Base-by-base conservation (phyloP, 1,284 basidiomycete species). In the Ceratobasidium sp. region DNA sequence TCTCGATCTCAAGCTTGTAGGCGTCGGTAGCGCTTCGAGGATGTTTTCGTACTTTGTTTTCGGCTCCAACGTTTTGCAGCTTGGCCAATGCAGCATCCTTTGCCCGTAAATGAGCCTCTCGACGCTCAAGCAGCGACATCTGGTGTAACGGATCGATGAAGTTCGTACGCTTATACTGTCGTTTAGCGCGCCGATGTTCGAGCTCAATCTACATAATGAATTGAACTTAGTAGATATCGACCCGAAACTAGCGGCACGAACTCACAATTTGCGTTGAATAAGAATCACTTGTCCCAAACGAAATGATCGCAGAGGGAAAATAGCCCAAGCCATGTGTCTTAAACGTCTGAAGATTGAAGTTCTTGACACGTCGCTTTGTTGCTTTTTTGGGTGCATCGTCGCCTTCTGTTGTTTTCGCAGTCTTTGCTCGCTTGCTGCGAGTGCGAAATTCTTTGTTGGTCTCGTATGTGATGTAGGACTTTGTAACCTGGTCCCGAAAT, bases 271-370 rank as follows among this genome's bases (percentile, higher is more conserved):
- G 83, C 0, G 83, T 85, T 0, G 81, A 81, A 46, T 83, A 85
- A 17, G 80, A 83, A 59, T 87, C 86, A 0, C 83, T 85, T 0
- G 85, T 85, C 0, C 85, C 84, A 64, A 81, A 83, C 1, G 46
- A 75, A 12, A 78, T 64, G 9, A 87, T 86, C 0, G 82, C 77
- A 1, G n/a, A 46, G 0, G 82, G 71, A 77, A 85, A 86, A 67
- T 87, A 82, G 0, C 83, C 82, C 0, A 87, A 78, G 0, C 79
- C 68, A 77, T 87, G 86, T 0, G 82, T 76, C 71, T 87, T 87
- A 78, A 82, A 81, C 0, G 83, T 84, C 9, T 78, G 67, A 40
- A 84, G 69, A 62, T 84, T 85, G n/a, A 84, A 81, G 1, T 26
- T 23, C 23, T 79, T 70, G 23, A 44, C 10, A 44, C 28, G 13